phyloP scores from a whole-genome alignment of 305 asterid genomes.

The Fraxinus xanthoxyloides region DNA sequence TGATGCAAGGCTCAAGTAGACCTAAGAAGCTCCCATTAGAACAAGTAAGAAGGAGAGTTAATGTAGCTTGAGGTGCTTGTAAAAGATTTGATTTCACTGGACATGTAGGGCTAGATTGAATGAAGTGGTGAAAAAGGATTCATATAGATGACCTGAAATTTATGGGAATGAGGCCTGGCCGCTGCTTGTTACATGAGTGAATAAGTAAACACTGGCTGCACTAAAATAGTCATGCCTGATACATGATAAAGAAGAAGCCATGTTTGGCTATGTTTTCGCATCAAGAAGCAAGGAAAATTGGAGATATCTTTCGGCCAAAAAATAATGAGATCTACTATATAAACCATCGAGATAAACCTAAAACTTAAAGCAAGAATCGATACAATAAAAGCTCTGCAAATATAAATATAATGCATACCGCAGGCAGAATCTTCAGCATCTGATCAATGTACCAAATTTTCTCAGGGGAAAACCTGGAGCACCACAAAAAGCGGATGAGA shows the following conservation, averaged over 20 bases:
- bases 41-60: background rate
- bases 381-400: constrained; percentile 14
- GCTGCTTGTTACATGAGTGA: background rate
- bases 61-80: background rate
- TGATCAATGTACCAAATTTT: constrained; percentile 97
- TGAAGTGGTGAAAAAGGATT: background rate
- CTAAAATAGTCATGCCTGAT: constrained; percentile 1
- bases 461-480: constrained; percentile 78
- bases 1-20: background rate
- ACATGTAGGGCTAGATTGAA: background rate
- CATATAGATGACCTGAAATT: constrained; percentile 6
- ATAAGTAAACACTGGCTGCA: background rate
- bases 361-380: background rate
- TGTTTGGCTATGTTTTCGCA: background rate
- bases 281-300: background rate
- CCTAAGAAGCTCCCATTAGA: background rate
- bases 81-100: background rate
- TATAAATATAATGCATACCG: constrained; percentile 51
- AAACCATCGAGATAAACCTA: constrained; percentile 11
- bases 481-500: constrained; percentile 22
- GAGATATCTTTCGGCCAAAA: constrained; percentile 12
- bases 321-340: constrained; percentile 14
- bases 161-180: background rate
- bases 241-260: background rate
- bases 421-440: constrained; percentile 91